Base-by-base conservation (phyloP, 192 early-diverging fungal genomes). In the Anaeromyces robustus region DNA sequence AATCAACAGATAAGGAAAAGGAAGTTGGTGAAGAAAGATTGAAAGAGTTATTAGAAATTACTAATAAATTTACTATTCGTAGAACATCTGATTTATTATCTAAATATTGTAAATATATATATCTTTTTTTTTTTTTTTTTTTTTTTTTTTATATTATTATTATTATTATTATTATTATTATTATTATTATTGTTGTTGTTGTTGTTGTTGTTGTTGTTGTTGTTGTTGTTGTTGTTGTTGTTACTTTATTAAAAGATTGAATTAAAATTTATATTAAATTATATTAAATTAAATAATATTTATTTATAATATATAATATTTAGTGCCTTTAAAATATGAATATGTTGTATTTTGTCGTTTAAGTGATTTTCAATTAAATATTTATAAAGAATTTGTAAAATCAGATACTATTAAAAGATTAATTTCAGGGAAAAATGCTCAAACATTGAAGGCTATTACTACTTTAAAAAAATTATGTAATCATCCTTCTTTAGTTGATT, bases 301-400 rank as follows among this genome's bases (percentile, higher is more conserved):
- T 18, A 28, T 31, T 19, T 14, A 29, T 28, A 30, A 29, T 31
- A 29, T n/a, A 39, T n/a, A 31, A 41, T 39, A 4, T n/a, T n/a
- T 82, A 96, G 94, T 99, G 77, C 97, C 98, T 2, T 89, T 91
- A 29, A 99, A 99, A 84, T 98, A 94, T 88, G 98, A 99, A 81
- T 94, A 99, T 83, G 96, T 99, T 13, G 98, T 99, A 30, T 99
- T 99, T 85, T 96, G 95, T 83, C 90, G 91, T 79, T 86, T 97
- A 28, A 89, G 92, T 14, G 86, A 87, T 9, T 83, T 94, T 29
- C 98, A 99, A 84, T 79, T 90, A 12, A 85, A 89, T 16, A 84
- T 99, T 11, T 99, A 99, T 84, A 89, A 93, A 77, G 82, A 92
- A 68, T 99, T 94, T 77, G 85, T 93, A 29, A 85, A 85, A 26